These are phyloP conservation scores for Aspergillus transmontanensis DNA, from an alignment of 2,329 filamentous ascomycete species.

Conservation along the genomic window DNA sequence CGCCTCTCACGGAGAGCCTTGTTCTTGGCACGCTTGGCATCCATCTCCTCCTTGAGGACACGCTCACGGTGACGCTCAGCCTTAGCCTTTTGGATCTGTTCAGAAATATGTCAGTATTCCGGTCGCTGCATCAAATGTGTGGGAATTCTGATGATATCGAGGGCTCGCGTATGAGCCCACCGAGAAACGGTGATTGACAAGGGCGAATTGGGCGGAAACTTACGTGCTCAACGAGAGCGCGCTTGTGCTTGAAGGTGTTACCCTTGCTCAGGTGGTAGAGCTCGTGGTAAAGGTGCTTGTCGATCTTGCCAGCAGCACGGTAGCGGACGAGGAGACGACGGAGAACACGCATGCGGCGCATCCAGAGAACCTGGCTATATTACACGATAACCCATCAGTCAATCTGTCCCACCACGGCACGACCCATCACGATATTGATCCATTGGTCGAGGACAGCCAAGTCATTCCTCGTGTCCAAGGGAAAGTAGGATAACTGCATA, in stretches of 20 bases:
- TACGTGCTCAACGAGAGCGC: conserved; percentile 99
- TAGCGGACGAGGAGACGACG: conserved; percentile 99
- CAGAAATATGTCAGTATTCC: conserved; percentile 26
- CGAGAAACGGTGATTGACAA: background rate
- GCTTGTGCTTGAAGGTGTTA: conserved; percentile 99
- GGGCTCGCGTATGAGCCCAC: background rate
- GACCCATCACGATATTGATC: background rate
- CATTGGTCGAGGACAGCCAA: background rate
- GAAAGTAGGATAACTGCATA: conserved; percentile 54
- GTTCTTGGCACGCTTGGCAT: conserved; percentile 99
- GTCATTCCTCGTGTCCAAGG: background rate
- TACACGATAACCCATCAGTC: conserved; percentile 24
- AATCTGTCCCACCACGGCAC: conserved; percentile 1
- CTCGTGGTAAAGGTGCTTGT: conserved; percentile 99
- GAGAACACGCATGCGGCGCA: conserved; percentile 99
- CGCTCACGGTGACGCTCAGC: conserved; percentile 97
- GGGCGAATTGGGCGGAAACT: conserved; percentile 42
- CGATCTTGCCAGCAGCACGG: conserved; percentile 99
- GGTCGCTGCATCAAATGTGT: background rate
- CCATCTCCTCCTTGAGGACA: conserved; percentile 98
- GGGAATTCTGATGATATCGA: background rate
- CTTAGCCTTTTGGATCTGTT: conserved; percentile 99
- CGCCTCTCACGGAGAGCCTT: conserved; percentile 99
- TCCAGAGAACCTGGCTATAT: conserved; percentile 92
- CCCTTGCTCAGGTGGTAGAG: conserved; percentile 99